Percentiles rank a stretch among this genome's conserved stretches.
These are phyloP conservation scores for Collybiopsis luxurians DNA, from an alignment of 768 basidiomycete genomes.

Conservation along the genomic window DNA sequence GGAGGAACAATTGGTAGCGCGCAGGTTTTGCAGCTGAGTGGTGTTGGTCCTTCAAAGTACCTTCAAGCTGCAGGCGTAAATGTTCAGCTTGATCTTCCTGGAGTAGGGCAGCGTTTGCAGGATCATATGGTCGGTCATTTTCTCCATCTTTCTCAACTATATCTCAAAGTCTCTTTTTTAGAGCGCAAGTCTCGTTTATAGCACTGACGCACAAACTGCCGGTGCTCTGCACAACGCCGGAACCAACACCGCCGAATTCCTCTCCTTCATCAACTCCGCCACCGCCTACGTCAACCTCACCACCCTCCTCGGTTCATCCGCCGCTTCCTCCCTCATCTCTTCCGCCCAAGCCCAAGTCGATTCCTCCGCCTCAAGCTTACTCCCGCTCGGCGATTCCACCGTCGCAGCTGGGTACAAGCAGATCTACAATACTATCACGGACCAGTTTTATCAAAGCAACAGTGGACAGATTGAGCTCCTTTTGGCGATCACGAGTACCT, in stretches of 20 bases:
- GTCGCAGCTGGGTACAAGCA: slow-evolving; percentile 55
- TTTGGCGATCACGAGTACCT: slow-evolving; percentile 33
- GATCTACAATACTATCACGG: slow-evolving; percentile 44
- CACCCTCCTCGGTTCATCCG: slow-evolving; percentile 31
- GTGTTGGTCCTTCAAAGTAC: slow-evolving; percentile 41
- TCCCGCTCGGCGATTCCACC: slow-evolving; percentile 39
- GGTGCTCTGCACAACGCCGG: slow-evolving; percentile 35
- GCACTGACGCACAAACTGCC: slow-evolving; percentile 35
- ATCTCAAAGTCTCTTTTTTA: slow-evolving; percentile 6
- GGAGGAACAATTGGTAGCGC: slow-evolving; percentile 42
- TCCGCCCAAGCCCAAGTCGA: slow-evolving; percentile 25
- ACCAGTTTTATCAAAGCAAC: slow-evolving; percentile 34
- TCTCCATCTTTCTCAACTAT: background rate
- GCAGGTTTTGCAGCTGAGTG: slow-evolving; percentile 39
- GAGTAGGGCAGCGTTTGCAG: slow-evolving; percentile 48
- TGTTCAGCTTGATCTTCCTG: slow-evolving; percentile 34
- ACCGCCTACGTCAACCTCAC: slow-evolving; percentile 48
- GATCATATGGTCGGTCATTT: slow-evolving; percentile 35
- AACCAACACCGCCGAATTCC: slow-evolving; percentile 20
- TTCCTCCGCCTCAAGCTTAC: slow-evolving; percentile 32
- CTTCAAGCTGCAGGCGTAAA: slow-evolving; percentile 35
- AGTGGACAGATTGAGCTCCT: slow-evolving; percentile 61
- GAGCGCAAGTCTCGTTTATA: slow-evolving; percentile 36
- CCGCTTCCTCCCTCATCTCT: slow-evolving; percentile 25
- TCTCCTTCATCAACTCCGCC: slow-evolving; percentile 52